Conservation (phyloP, 495 filamentous ascomycete species). For the Cercophora scortea region DNA sequence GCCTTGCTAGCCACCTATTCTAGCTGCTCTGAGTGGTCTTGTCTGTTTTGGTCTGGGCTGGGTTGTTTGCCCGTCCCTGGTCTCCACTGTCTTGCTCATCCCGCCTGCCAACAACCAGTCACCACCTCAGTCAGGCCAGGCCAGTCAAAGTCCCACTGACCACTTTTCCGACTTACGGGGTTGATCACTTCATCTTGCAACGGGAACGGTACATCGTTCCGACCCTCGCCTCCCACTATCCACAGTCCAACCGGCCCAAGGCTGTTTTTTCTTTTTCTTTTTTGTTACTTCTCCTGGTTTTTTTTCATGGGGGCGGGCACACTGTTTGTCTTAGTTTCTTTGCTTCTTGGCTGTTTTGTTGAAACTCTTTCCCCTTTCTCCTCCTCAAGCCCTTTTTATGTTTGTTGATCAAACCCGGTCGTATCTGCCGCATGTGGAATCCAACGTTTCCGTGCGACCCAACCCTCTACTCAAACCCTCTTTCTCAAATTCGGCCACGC, state of each 20-base stretch:
- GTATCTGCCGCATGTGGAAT: too few relatives aligned
- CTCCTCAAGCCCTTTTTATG: too few relatives aligned
- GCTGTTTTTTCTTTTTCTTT: neutral
- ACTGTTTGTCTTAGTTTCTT: neutral
- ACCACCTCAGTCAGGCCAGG: neutral
- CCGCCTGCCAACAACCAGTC: neutral
- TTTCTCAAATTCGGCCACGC: too few relatives aligned
- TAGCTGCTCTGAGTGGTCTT: neutral
- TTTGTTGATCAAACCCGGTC: too few relatives aligned
- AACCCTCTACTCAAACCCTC: too few relatives aligned
- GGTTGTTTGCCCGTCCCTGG: neutral
- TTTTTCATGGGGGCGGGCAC: neutral
- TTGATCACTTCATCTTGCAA: constrained; percentile 1
- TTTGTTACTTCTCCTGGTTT: neutral
- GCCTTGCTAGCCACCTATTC: too few relatives aligned
- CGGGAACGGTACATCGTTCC: neutral
- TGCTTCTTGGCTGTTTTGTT: neutral
- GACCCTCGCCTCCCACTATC: neutral
- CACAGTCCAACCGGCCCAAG: neutral
- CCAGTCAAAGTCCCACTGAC: neutral
- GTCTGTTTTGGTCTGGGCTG: too few relatives aligned
- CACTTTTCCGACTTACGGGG: neutral
- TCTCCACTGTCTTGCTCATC: constrained; percentile 1
- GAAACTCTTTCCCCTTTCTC: neutral
- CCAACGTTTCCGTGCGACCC: too few relatives aligned